phyloP scores from a whole-genome alignment of 306 rosid genomes.

The Citrullus colocynthis region DNA sequence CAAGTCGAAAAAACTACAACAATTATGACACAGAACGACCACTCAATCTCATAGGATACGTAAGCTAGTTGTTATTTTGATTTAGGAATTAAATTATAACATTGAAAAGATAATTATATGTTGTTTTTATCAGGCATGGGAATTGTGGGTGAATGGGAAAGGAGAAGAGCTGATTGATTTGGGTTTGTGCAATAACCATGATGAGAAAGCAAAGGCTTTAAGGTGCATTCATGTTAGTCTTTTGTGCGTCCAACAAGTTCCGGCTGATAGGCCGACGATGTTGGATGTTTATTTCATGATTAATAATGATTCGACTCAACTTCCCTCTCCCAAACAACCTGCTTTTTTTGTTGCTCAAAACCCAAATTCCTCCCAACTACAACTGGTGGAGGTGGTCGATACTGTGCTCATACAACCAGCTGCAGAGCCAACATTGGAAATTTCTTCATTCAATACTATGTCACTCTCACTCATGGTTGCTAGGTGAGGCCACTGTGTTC shows the following conservation, averaged over 20 bases:
- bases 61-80: background rate
- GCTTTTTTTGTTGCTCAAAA: slow-evolving; percentile 9
- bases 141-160: slow-evolving; percentile 23
- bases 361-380: background rate
- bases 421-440: background rate
- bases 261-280: slow-evolving; percentile 29
- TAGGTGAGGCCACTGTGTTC: background rate
- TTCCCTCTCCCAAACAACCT: slow-evolving; percentile 27
- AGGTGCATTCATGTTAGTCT: slow-evolving; percentile 31
- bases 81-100: too few species aligned
- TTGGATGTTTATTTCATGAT: slow-evolving; percentile 19
- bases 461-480: background rate
- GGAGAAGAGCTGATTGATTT: slow-evolving; percentile 16
- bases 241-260: slow-evolving; percentile 26
- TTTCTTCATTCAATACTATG: background rate
- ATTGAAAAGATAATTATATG: too few species aligned
- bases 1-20: slow-evolving; percentile 6
- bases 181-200: background rate
- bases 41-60: slow-evolving; percentile 17
- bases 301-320: slow-evolving; percentile 15
- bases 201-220: background rate
- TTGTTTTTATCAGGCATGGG: slow-evolving; percentile 10
- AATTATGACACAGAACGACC: background rate
- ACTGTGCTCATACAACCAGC: background rate
- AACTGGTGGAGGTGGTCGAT: background rate